phyloP scores from a whole-genome alignment of 106 monocot genomes.

The Ottelia alismoides region DNA sequence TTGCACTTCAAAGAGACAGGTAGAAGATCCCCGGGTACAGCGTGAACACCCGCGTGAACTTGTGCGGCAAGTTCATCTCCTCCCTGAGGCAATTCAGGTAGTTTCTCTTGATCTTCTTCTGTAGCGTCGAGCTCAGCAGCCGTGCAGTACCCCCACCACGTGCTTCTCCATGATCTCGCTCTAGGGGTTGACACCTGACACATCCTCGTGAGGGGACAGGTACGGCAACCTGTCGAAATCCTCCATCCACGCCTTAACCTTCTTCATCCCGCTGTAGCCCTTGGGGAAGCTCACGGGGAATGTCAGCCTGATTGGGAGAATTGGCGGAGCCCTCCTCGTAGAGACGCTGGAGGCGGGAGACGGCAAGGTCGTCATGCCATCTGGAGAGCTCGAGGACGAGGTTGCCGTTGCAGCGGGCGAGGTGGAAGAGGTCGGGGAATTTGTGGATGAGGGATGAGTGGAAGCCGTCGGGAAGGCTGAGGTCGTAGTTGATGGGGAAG shows the following conservation, averaged over 20 bases:
- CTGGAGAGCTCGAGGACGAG: constrained; percentile 16
- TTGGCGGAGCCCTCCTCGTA: constrained; percentile 10
- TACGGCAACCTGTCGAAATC: constrained; percentile 80
- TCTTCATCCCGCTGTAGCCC: constrained; percentile 56
- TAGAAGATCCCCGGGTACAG: constrained; percentile 93
- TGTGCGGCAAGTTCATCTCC: constrained; percentile 64
- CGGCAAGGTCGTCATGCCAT: constrained; percentile 27
- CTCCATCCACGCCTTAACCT: constrained; percentile 89
- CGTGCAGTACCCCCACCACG: constrained; percentile 73
- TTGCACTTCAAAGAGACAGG: constrained; percentile 87
- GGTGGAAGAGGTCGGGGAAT: constrained; percentile 20
- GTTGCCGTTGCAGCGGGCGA: constrained; percentile 8
- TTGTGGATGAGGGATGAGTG: constrained; percentile 12
- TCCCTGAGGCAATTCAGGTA: constrained; percentile 60
- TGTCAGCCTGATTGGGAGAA: constrained; percentile 15
- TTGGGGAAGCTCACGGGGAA: constrained; percentile 64
- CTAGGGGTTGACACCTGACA: constrained; percentile 55
- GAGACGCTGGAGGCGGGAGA: constrained; percentile 42
- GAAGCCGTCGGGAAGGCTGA: constrained; percentile 49
- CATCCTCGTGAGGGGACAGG: constrained; percentile 76
- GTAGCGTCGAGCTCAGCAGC: constrained; percentile 66
- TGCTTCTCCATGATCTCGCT: constrained; percentile 92
- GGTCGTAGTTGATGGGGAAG: constrained; percentile 40
- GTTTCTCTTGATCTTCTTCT: constrained; percentile 83
- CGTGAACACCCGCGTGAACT: constrained; percentile 80